Percentiles rank a stretch among this genome's conserved stretches.
Conservation (phyloP, 192 early-diverging fungal species). For the Backusella macrospora region DNA sequence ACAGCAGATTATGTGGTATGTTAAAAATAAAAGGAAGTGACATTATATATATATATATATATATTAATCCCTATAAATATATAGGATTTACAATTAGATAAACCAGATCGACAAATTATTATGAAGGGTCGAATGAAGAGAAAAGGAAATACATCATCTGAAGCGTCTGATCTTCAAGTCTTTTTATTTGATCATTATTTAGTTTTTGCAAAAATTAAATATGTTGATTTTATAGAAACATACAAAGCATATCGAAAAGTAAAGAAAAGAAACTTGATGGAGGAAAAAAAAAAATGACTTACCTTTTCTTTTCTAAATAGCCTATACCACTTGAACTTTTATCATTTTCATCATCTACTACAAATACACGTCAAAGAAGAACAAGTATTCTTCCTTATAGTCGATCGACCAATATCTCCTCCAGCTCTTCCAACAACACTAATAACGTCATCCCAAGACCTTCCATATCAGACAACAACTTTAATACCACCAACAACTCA, state of each 20-base stretch:
- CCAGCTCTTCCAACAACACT: not conserved
- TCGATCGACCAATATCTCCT: constrained; percentile 8
- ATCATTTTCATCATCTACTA: constrained; percentile 37
- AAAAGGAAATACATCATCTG: constrained; percentile 53
- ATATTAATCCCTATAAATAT: not conserved
- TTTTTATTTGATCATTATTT: constrained; percentile 91
- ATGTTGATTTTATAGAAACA: constrained; percentile 58
- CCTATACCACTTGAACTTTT: constrained; percentile 87
- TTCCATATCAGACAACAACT: not conserved
- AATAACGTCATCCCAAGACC: constrained; percentile 13
- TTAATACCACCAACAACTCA: not conserved
- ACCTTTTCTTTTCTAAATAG: constrained; percentile 11
- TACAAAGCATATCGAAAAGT: constrained; percentile 63
- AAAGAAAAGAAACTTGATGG: constrained; percentile 11
- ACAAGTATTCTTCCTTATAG: constrained; percentile 37
- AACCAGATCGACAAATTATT: constrained; percentile 71
- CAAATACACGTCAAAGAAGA: constrained; percentile 29
- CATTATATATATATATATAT: no score
- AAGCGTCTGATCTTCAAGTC: constrained; percentile 73
- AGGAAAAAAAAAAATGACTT: not conserved
- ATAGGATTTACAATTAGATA: constrained; percentile 78
- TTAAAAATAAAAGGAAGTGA: not conserved
- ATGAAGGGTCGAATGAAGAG: constrained; percentile 84
- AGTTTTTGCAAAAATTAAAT: constrained; percentile 76
- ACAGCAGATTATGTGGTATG: constrained; percentile 34